Evolutionary conservation across 73 alveolate species (phyloP).

Genomic region (Blepharisma japonicum): DNA sequence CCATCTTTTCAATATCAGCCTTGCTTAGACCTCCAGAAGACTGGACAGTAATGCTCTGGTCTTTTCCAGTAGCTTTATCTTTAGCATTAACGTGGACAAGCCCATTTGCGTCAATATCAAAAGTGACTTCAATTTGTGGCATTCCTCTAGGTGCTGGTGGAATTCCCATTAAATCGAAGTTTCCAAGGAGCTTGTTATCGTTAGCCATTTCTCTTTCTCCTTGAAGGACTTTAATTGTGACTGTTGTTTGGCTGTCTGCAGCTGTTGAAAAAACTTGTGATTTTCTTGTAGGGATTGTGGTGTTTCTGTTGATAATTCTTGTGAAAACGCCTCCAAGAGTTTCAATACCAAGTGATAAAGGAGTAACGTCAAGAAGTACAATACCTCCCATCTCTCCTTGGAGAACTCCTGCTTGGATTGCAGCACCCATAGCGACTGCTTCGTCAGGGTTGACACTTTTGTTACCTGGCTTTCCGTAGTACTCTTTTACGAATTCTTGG

Average conservation of each 20-base stretch:
- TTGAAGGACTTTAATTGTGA: slow-evolving; percentile 92
- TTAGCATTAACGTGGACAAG: slow-evolving; percentile 96
- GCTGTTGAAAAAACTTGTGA: slow-evolving; percentile 94
- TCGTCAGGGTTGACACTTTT: slow-evolving; percentile 54
- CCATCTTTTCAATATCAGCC: slow-evolving; percentile 79
- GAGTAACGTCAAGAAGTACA: slow-evolving; percentile 73
- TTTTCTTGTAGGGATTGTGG: slow-evolving; percentile 98
- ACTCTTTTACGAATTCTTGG: slow-evolving; percentile 75
- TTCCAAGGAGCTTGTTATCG: slow-evolving; percentile 93
- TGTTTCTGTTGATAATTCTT: slow-evolving; percentile 90
- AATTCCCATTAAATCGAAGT: slow-evolving; percentile 93
- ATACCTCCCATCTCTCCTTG: slow-evolving; percentile 92
- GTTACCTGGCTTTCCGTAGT: slow-evolving; percentile 59
- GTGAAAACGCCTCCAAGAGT: slow-evolving; percentile 83
- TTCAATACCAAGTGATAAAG: slow-evolving; percentile 74
- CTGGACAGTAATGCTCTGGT: slow-evolving; percentile 61
- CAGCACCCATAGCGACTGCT: slow-evolving; percentile 85
- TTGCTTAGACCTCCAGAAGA: slow-evolving; percentile 82
- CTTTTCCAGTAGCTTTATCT: slow-evolving; percentile 93
- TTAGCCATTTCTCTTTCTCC: slow-evolving; percentile 99
- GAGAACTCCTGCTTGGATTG: slow-evolving; percentile 75
- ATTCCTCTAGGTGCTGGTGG: slow-evolving; percentile 92
- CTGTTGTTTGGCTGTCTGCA: slow-evolving; percentile 94
- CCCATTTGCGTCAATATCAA: slow-evolving; percentile 98
- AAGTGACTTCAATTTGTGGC: slow-evolving; percentile 97